Conservation (phyloP, 139 green algal genomes). For the Pseudopediastrum boryanum region DNA sequence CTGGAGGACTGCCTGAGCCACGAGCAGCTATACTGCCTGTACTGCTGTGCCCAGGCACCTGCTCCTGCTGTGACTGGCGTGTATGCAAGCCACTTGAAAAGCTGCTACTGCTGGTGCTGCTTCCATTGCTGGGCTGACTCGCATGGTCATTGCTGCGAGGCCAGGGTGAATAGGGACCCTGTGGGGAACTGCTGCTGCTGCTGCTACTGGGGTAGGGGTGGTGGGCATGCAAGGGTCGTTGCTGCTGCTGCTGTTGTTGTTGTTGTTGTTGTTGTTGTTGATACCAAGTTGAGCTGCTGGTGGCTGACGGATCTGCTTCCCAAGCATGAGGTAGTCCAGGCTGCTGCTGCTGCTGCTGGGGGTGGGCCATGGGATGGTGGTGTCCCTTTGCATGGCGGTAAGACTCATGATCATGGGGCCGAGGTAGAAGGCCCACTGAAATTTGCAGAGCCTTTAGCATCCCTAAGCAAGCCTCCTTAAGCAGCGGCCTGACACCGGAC, state of each 20-base stretch:
- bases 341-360: too few relatives aligned
- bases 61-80: too few relatives aligned
- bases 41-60: too few relatives aligned
- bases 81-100: not conserved
- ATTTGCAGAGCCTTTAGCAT: not conserved
- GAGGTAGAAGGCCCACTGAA: not conserved
- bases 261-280: not conserved
- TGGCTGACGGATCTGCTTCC: not conserved
- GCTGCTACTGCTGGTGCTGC: not conserved
- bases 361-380: not conserved
- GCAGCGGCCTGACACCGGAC: conserved; percentile 25
- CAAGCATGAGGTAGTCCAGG: not conserved
- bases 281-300: not conserved
- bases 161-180: too few relatives aligned
- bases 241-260: not conserved
- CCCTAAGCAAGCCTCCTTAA: conserved; percentile 5
- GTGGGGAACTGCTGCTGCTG: too few relatives aligned
- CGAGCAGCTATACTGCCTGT: too few relatives aligned
- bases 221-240: too few relatives aligned
- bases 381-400: not conserved
- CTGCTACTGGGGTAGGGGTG: too few relatives aligned
- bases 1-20: too few relatives aligned
- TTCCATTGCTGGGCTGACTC: not conserved
- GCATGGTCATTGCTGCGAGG: too few relatives aligned
- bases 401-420: not conserved